Conservation (phyloP, 1,139 yeast species). For the Kurtzmaniella natalensis region DNA sequence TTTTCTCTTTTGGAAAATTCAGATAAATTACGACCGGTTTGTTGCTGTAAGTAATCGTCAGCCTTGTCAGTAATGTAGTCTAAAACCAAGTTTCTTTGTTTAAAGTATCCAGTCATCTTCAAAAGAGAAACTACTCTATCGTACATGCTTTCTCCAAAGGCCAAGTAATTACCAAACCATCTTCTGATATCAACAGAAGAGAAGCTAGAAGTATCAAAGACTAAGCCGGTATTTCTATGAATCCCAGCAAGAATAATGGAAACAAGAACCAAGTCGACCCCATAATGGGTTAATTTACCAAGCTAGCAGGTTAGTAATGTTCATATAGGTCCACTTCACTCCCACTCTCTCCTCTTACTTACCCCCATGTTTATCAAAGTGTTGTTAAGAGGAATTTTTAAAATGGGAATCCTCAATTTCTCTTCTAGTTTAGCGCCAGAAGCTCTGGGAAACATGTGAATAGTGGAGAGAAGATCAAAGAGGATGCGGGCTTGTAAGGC, state of each 20-base stretch:
- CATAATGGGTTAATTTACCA: slow-evolving; percentile 52
- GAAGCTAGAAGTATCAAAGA: slow-evolving; percentile 41
- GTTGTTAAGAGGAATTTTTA: too few species aligned
- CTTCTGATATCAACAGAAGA: slow-evolving; percentile 51
- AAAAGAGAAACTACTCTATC: slow-evolving; percentile 39
- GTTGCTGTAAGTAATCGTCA: slow-evolving; percentile 27
- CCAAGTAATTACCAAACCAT: slow-evolving; percentile 50
- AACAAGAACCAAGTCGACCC: slow-evolving; percentile 54
- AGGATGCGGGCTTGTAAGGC: too few species aligned
- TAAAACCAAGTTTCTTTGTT: slow-evolving; percentile 34
- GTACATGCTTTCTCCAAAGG: slow-evolving; percentile 51
- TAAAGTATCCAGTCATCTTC: slow-evolving; percentile 40
- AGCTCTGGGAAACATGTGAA: too few species aligned
- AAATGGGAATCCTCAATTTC: too few species aligned
- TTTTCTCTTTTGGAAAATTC: slow-evolving; percentile 16
- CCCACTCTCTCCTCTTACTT: too few species aligned
- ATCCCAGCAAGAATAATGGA: slow-evolving; percentile 65
- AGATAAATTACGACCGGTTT: slow-evolving; percentile 27
- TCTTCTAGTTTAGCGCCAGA: too few species aligned
- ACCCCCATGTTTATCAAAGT: too few species aligned
- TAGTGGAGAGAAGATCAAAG: too few species aligned
- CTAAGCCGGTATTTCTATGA: slow-evolving; percentile 59
- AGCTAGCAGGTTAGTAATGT: too few species aligned
- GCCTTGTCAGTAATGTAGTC: slow-evolving; percentile 35
- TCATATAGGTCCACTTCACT: too few species aligned